Evolutionary conservation across 768 basidiomycete species (phyloP).

Genomic region (Daedaleopsis nitida): DNA sequence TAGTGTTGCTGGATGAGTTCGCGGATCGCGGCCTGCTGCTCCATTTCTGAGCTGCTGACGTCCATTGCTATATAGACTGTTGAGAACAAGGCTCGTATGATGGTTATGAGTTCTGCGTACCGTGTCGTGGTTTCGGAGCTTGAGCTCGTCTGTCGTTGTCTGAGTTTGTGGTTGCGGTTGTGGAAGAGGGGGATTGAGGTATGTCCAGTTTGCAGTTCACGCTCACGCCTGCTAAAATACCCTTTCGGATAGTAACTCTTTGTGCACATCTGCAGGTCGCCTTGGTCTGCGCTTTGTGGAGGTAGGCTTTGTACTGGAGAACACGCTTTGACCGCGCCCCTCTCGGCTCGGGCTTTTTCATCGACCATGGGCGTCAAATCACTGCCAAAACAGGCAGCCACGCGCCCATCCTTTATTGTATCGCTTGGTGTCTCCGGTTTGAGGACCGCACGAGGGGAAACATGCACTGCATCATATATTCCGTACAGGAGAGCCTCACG

Average conservation of each 20-base stretch:
- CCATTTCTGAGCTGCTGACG: neutral
- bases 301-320: neutral
- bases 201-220: neutral
- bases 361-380: neutral
- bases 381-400: neutral
- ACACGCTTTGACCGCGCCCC: neutral
- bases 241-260: constrained; percentile 6
- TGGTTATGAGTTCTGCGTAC: neutral
- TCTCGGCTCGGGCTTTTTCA: neutral
- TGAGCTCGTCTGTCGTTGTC: neutral
- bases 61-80: neutral
- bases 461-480: neutral
- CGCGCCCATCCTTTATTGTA: neutral
- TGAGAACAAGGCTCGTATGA: neutral
- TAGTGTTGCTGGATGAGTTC: neutral
- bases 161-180: neutral
- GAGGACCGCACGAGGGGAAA: neutral
- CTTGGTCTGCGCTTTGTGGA: neutral
- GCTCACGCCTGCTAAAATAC: constrained; percentile 9
- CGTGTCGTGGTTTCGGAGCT: neutral
- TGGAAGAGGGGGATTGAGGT: constrained; percentile 3
- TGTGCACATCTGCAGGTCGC: neutral
- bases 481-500: neutral
- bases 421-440: neutral
- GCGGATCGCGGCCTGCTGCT: neutral